Evolutionary conservation across 2,329 filamentous ascomycete genomes (phyloP).

Genomic region (Alternaria arbusti): DNA sequence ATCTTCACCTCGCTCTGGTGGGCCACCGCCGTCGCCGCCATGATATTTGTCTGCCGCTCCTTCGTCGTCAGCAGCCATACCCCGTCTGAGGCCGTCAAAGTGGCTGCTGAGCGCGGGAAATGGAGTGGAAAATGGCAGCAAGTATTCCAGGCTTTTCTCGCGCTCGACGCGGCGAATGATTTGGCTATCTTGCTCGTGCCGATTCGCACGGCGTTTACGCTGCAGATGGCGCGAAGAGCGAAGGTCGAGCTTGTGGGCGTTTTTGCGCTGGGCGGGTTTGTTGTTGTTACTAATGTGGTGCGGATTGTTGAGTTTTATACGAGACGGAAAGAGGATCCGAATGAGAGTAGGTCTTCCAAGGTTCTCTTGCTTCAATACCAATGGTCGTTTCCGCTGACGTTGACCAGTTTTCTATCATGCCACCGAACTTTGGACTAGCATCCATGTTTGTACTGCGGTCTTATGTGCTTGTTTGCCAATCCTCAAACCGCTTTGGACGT

Average conservation of each 20-base stretch:
- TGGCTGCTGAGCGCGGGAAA: neutral
- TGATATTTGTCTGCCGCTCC: neutral
- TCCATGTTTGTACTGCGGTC: neutral
- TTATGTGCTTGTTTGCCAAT: neutral
- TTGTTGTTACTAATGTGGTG: neutral
- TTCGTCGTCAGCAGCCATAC: neutral
- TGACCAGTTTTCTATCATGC: neutral
- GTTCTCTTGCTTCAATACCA: neutral
- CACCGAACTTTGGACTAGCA: neutral
- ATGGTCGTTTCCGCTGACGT: neutral
- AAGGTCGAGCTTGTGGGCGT: neutral
- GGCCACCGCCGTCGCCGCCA: neutral
- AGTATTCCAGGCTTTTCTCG: neutral
- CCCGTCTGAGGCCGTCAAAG: neutral
- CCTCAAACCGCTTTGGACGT: neutral
- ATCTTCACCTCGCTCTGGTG: neutral
- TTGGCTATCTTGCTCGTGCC: neutral
- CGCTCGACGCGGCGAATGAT: neutral
- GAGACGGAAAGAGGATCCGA: neutral
- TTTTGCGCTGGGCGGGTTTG: neutral
- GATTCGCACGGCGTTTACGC: neutral
- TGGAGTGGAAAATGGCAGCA: neutral
- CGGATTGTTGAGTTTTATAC: neutral
- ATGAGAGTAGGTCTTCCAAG: neutral
- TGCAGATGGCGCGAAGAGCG: neutral